Evolutionary conservation across 805 yeast genomes (phyloP).

Genomic region (Starmerella floricola): DNA sequence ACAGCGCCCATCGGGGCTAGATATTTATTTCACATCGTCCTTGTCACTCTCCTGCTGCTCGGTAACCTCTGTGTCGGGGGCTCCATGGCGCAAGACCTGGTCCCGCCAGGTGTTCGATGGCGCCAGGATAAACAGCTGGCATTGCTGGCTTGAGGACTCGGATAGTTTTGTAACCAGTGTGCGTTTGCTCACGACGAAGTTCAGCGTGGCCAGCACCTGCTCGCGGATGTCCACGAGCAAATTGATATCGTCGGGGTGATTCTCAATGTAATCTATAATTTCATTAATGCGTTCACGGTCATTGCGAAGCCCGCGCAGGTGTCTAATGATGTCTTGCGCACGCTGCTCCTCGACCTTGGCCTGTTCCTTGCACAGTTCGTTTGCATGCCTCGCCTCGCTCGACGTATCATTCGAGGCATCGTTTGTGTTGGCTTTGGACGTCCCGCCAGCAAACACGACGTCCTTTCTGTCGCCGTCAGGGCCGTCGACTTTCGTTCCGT

Average conservation of each 20-base stretch:
- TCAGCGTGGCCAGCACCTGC: slow-evolving; percentile 11
- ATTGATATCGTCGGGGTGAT: slow-evolving; percentile 10
- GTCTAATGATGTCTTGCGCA: neutral
- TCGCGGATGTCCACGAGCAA: slow-evolving; percentile 7
- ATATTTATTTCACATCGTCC: slow-evolving; percentile 1
- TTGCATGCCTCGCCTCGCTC: neutral
- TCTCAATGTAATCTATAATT: slow-evolving; percentile 10
- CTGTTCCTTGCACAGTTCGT: neutral
- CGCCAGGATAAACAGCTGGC: slow-evolving; percentile 12
- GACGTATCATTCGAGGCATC: neutral
- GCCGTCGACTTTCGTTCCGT: too few species aligned
- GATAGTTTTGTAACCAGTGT: slow-evolving; percentile 9
- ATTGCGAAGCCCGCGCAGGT: slow-evolving; percentile 16
- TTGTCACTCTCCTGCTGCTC: neutral
- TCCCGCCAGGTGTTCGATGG: slow-evolving; percentile 16
- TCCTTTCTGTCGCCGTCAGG: too few species aligned
- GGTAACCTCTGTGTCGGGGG: slow-evolving; percentile 8
- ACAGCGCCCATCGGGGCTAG: too few species aligned
- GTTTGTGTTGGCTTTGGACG: neutral
- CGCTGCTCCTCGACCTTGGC: neutral
- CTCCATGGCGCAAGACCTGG: slow-evolving; percentile 14
- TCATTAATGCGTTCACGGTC: slow-evolving; percentile 21
- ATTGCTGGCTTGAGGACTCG: slow-evolving; percentile 6
- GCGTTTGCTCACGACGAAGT: slow-evolving; percentile 17
- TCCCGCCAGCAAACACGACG: too few species aligned